Percentiles rank a stretch among this genome's conserved stretches.
These are phyloP conservation scores for Pythium oligandrum DNA, from an alignment of 352 stramenopile genomes.

Conservation along the genomic window DNA sequence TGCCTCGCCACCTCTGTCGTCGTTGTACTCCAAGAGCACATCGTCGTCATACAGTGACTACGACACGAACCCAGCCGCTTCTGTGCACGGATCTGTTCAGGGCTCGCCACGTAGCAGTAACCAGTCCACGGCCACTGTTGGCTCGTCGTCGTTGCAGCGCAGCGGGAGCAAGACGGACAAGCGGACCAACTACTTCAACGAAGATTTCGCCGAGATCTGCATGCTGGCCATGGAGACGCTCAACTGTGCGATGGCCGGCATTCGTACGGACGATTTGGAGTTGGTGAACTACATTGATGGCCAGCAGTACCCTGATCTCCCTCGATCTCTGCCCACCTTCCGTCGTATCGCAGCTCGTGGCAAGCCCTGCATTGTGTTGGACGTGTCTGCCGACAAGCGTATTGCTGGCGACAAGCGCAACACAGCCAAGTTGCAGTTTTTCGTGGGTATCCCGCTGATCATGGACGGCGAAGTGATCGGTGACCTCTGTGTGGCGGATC, in stretches of 20 bases:
- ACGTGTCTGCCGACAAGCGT: conserved; percentile 83
- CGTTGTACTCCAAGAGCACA: conserved; percentile 20
- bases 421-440: conserved; percentile 84
- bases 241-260: conserved; percentile 80
- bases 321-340: conserved; percentile 80
- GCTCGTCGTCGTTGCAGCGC: conserved; percentile 8
- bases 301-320: conserved; percentile 44
- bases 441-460: conserved; percentile 81
- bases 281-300: conserved; percentile 78
- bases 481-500: conserved; percentile 81
- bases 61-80: conserved; percentile 12
- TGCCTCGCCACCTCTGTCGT: conserved; percentile 15
- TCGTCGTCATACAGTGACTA: conserved; percentile 22
- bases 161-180: conserved; percentile 3
- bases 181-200: conserved; percentile 84
- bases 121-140: conserved; percentile 34
- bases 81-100: not conserved
- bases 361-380: conserved; percentile 86
- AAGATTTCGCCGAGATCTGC: conserved; percentile 87
- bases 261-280: conserved; percentile 85
- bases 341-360: conserved; percentile 75
- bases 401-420: conserved; percentile 85
- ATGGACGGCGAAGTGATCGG: conserved; percentile 83
- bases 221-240: conserved; percentile 85
- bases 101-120: conserved; percentile 20